These are phyloP conservation scores for Populus simonii DNA, from an alignment of 345 rosid genomes.

Conservation along the genomic window DNA sequence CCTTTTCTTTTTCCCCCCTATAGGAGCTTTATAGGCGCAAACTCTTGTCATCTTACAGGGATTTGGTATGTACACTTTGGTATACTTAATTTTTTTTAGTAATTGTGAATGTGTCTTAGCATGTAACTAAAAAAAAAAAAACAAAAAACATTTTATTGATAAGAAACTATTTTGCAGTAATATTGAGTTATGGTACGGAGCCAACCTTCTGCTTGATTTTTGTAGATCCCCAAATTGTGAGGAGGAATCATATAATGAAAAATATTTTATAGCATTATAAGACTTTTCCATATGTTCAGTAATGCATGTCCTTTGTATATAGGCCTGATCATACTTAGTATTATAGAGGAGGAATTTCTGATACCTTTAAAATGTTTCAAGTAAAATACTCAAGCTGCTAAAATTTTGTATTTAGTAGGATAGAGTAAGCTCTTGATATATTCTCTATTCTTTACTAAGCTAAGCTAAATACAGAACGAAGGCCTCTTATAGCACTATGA, in stretches of 20 bases:
- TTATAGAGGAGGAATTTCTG: too few species aligned
- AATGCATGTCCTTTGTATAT: too few species aligned
- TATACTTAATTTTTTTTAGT: not conserved
- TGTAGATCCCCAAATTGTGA: not conserved
- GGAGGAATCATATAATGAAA: not conserved
- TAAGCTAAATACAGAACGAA: too few species aligned
- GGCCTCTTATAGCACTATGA: too few species aligned
- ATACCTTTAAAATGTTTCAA: too few species aligned
- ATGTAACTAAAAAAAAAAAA: not conserved
- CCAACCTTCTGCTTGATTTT: not conserved
- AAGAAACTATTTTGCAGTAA: not conserved
- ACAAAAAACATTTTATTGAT: not conserved
- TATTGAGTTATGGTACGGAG: not conserved
- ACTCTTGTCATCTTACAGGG: slow-evolving; percentile 66
- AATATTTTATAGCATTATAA: not conserved
- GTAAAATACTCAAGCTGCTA: too few species aligned
- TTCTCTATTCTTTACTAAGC: too few species aligned
- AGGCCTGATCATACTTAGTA: too few species aligned
- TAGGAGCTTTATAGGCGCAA: slow-evolving; percentile 53
- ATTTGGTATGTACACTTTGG: slow-evolving; percentile 50
- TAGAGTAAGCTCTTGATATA: too few species aligned
- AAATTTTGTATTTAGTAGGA: too few species aligned
- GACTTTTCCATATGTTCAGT: too few species aligned
- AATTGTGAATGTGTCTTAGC: not conserved
- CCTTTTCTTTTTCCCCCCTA: not conserved